Evolutionary conservation across 1,139 yeast genomes (phyloP).

Genomic region (Spathaspora jeffriesii): DNA sequence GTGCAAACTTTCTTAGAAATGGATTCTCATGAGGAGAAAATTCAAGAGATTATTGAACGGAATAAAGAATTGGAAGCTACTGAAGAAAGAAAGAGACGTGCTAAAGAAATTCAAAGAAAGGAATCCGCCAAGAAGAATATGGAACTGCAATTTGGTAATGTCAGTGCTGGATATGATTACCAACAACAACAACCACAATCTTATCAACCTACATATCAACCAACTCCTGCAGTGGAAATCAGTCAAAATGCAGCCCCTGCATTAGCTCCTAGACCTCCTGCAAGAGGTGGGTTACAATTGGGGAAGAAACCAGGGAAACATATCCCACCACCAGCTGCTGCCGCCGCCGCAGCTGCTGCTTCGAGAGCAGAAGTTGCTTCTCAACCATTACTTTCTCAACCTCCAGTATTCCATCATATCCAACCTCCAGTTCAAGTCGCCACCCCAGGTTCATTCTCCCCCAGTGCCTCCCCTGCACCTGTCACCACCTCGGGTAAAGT

Average conservation of each 20-base stretch:
- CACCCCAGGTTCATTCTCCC: conserved; percentile 17
- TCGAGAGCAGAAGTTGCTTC: background rate
- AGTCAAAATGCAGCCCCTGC: conserved; percentile 8
- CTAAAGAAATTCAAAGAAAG: conserved; percentile 90
- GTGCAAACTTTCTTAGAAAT: conserved; percentile 90
- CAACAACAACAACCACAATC: conserved; percentile 19
- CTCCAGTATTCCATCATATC: conserved; percentile 19
- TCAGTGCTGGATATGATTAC: conserved; percentile 16
- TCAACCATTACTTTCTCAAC: conserved; percentile 22
- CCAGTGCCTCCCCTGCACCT: conserved; percentile 26
- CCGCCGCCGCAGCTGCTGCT: background rate
- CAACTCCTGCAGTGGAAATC: conserved; percentile 25
- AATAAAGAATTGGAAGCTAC: conserved; percentile 97
- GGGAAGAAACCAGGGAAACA: conserved; percentile 55
- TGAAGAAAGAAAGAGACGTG: conserved; percentile 95
- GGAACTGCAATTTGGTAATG: conserved; percentile 21
- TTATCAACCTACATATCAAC: conserved; percentile 38
- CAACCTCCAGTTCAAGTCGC: conserved; percentile 4
- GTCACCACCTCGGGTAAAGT: conserved; percentile 30
- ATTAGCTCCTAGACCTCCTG: conserved; percentile 15
- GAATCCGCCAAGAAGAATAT: conserved; percentile 68
- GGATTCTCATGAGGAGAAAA: conserved; percentile 99
- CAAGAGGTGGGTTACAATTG: conserved; percentile 74
- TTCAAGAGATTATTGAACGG: conserved; percentile 96
- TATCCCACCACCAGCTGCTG: conserved; percentile 4